phyloP scores from a whole-genome alignment of 192 early-diverging fungal species.

The Funneliformis geosporum region DNA sequence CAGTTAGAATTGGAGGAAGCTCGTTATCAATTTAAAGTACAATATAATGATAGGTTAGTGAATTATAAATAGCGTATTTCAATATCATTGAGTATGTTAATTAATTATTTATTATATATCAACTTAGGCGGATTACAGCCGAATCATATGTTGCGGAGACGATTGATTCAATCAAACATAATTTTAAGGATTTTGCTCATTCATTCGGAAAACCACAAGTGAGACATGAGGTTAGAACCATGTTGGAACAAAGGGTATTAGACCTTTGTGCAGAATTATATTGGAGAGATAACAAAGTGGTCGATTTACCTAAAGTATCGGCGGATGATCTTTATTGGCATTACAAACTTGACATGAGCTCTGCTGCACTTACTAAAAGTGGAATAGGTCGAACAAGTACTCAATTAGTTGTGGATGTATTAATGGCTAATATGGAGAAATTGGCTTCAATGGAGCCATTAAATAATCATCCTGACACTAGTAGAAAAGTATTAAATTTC shows the following conservation, averaged over 20 bases:
- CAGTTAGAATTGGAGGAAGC: constrained; percentile 93
- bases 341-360: constrained; percentile 77
- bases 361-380: constrained; percentile 89
- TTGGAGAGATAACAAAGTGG: constrained; percentile 80
- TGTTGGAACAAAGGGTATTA: constrained; percentile 88
- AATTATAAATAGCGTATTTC: neutral
- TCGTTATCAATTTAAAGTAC: constrained; percentile 97
- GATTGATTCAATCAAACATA: constrained; percentile 90
- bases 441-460: constrained; percentile 83
- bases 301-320: constrained; percentile 63
- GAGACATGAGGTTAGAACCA: constrained; percentile 83
- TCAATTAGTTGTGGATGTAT: constrained; percentile 87
- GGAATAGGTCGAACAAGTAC: constrained; percentile 91
- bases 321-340: constrained; percentile 77
- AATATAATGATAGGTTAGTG: constrained; percentile 89
- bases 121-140: constrained; percentile 65
- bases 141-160: constrained; percentile 96
- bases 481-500: constrained; percentile 77
- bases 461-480: constrained; percentile 80
- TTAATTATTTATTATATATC: neutral
- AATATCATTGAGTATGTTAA: neutral
- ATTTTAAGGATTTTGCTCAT: constrained; percentile 91
- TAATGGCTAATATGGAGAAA: constrained; percentile 80
- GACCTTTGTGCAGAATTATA: constrained; percentile 92
- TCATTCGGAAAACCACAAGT: constrained; percentile 95